Evolutionary conservation across 768 basidiomycete genomes (phyloP), one percentile per base, ranked within the genome.

Genomic region (Agrocybe pediades): DNA sequence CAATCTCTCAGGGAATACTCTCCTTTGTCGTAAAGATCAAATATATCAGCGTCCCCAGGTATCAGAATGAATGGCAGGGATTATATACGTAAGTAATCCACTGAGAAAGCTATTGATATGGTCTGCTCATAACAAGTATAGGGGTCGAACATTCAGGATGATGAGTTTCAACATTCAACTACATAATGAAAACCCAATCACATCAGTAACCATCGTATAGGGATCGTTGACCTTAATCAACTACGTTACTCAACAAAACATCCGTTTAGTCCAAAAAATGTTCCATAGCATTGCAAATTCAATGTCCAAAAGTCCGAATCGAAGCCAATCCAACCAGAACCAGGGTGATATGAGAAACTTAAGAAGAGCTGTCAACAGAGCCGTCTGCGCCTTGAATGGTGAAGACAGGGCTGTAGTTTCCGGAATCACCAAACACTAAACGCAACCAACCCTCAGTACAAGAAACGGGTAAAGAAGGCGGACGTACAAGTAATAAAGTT

Each of bases 401-500:
- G 66, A 79, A 79, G 13, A 53, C 50, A 7, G 67, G 67, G 58
- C 76, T 77, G 50, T 62, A 61, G 63, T 80, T 74, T 39, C 77
- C 78, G 26, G 80, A 80, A 59, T 80, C 76, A 17, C 80, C 79
- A 51, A 78, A 78, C 46, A 80, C 80, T 80, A 42, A 5, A 26
- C 13, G 9, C 17, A 24, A 21, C 46, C 44, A 33, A 26, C 20
- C 33, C 29, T 39, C 20, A 13, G 24, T 19, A 16, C 53, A 17
- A 27, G 36, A 17, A 8, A 49, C 39, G 2, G 0, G 25, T 17
- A 24, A 29, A 19, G 2, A 13, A 4, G 16, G 16, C 11, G 23
- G 42, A n/a, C 79, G 71, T 56, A 82, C 79, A 64, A 47, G 75
- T 75, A 52, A 81, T 66, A 40, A 65, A 66, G 62, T 76, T 74